phyloP scores from a whole-genome alignment of 225 moss, liverwort and hornwort species.

The Climacium dendroides region DNA sequence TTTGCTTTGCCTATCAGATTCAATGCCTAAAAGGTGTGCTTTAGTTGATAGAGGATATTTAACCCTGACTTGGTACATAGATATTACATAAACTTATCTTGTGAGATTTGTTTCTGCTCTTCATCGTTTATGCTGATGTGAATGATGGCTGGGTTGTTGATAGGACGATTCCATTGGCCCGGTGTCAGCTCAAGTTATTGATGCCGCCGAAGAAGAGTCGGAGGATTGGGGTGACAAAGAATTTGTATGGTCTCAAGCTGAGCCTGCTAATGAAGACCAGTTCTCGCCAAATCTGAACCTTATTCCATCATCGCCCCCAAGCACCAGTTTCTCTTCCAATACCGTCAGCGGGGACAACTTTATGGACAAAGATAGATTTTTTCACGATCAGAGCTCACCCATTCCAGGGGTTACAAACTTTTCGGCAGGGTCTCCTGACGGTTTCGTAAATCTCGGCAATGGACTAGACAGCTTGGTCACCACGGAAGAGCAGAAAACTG shows the following conservation, averaged over 20 bases:
- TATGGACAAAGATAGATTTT: constrained; percentile 14
- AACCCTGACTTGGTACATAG: neutral
- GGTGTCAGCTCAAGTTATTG: neutral
- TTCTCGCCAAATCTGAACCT: neutral
- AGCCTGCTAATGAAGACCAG: constrained; percentile 10
- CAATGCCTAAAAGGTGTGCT: neutral
- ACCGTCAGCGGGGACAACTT: neutral
- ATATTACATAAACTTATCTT: neutral
- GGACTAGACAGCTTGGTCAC: constrained; percentile 16
- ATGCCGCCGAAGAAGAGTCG: neutral
- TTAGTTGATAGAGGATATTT: neutral
- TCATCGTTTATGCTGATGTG: neutral
- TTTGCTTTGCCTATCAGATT: neutral
- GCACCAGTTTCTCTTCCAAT: neutral
- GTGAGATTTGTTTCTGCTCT: neutral
- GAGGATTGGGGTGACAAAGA: constrained; percentile 54
- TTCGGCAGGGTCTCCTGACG: neutral
- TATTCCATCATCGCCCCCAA: neutral
- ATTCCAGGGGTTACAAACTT: neutral
- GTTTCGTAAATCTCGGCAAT: neutral
- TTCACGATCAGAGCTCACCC: constrained; percentile 31
- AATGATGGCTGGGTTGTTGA: neutral
- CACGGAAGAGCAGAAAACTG: neutral
- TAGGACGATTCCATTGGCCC: neutral
- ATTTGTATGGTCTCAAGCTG: constrained; percentile 43